A percentile compares a stretch with the other conserved stretches of the same genome.
Conservation (phyloP, 148 eudicot species). For the Talinum fruticosum region DNA sequence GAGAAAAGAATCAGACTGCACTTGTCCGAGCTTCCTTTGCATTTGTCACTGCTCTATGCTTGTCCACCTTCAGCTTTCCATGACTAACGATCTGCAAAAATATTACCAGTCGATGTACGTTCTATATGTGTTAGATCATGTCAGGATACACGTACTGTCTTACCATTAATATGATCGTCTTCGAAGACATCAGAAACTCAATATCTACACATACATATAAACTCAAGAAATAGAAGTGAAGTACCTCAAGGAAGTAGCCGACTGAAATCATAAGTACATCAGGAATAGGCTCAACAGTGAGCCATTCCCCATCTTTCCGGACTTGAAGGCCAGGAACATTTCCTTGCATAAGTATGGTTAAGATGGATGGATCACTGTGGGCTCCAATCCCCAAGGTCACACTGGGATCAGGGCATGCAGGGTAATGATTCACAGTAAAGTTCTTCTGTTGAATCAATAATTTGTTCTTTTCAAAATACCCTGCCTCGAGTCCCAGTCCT, state of each 20-base stretch:
- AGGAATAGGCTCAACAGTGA: constrained; percentile 19
- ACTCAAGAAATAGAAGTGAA: no score
- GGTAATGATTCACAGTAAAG: constrained; percentile 24
- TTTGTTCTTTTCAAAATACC: constrained; percentile 7
- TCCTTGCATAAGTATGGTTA: constrained; percentile 19
- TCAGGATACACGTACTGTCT: no score
- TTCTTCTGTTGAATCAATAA: not conserved
- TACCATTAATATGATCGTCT: no score
- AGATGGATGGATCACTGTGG: constrained; percentile 18
- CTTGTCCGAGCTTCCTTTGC: no score
- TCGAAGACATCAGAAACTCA: no score
- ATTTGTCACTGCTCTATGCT: no score
- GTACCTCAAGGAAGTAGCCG: constrained; percentile 15
- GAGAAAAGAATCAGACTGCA: no score
- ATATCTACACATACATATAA: no score
- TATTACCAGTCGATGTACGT: no score
- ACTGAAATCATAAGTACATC: constrained; percentile 13
- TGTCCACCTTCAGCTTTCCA: no score
- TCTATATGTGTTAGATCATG: no score
- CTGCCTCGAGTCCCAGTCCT: constrained; percentile 16
- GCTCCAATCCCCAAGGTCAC: constrained; percentile 16
- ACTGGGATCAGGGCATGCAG: constrained; percentile 32
- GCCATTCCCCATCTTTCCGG: constrained; percentile 17
- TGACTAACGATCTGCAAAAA: no score
- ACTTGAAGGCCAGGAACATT: constrained; percentile 18